Conservation (phyloP, 768 basidiomycete genomes). For the Hericium alpestre region DNA sequence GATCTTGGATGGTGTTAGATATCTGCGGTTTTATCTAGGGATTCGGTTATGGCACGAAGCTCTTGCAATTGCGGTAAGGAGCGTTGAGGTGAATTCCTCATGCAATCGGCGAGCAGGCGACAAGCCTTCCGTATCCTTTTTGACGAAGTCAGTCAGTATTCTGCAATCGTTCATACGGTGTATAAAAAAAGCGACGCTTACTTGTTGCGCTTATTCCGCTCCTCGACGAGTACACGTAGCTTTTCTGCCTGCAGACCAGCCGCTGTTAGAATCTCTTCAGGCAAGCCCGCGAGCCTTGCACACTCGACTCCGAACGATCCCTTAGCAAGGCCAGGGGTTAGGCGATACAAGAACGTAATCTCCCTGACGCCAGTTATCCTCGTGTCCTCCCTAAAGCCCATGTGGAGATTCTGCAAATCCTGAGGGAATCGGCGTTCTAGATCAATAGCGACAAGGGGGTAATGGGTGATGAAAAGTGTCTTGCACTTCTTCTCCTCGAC, state of each 20-base stretch:
- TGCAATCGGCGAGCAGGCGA: neutral
- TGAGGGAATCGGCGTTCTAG: constrained; percentile 48
- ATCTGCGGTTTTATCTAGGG: neutral
- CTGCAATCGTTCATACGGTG: too few species aligned
- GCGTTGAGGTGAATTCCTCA: neutral
- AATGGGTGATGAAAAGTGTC: constrained; percentile 92
- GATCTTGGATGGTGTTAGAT: too few species aligned
- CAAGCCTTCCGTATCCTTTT: constrained; percentile 4
- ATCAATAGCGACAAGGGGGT: constrained; percentile 71
- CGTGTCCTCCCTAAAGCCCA: constrained; percentile 67
- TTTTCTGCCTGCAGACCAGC: constrained; percentile 44
- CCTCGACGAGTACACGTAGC: constrained; percentile 45
- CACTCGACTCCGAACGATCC: constrained; percentile 92
- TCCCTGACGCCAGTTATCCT: constrained; percentile 64
- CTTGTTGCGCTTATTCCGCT: constrained; percentile 41
- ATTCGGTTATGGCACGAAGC: neutral
- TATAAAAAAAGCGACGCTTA: constrained; percentile 14
- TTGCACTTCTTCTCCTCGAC: constrained; percentile 48
- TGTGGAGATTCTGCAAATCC: constrained; percentile 70
- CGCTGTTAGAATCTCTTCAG: constrained; percentile 51
- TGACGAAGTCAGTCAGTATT: neutral
- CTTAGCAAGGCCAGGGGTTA: constrained; percentile 62
- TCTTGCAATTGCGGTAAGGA: neutral
- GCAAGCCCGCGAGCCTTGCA: constrained; percentile 76
- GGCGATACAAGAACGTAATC: constrained; percentile 79